phyloP scores from a whole-genome alignment of 208 protist genomes.

The Vickermania spadyakhi region DNA sequence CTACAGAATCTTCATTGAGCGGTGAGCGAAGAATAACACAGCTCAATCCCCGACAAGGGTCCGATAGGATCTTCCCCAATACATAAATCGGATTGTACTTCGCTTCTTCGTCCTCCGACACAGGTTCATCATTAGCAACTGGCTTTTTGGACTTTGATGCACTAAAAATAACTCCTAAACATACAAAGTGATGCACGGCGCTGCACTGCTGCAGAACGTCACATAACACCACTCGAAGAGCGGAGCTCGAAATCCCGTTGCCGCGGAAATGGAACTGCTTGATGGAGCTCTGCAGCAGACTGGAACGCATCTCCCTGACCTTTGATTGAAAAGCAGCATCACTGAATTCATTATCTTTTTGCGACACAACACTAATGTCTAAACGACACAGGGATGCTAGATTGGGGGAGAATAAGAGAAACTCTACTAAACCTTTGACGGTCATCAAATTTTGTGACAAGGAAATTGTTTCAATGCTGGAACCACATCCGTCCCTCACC shows the following conservation, averaged over 20 bases:
- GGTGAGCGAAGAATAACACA: background rate
- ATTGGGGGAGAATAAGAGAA: background rate
- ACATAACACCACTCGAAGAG: background rate
- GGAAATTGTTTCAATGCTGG: slow-evolving; percentile 15
- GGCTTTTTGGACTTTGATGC: background rate
- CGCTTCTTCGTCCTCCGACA: background rate
- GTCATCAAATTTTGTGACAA: slow-evolving; percentile 43
- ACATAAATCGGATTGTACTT: background rate
- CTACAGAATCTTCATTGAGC: background rate
- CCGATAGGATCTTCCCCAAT: background rate
- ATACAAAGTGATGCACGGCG: background rate
- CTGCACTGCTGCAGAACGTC: background rate
- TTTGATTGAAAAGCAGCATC: no score
- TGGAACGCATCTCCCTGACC: background rate
- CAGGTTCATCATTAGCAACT: background rate
- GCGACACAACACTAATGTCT: slow-evolving; percentile 12
- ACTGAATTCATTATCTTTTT: background rate
- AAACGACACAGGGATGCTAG: slow-evolving; percentile 15
- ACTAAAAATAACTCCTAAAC: background rate
- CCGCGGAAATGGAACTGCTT: background rate
- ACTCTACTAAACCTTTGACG: slow-evolving; percentile 10
- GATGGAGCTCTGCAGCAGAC: background rate
- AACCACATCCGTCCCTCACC: slow-evolving; percentile 4
- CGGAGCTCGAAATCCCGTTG: background rate
- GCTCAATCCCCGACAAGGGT: background rate